Conservation (phyloP, 148 eudicot species). For the Rhododendron ovatum region DNA sequence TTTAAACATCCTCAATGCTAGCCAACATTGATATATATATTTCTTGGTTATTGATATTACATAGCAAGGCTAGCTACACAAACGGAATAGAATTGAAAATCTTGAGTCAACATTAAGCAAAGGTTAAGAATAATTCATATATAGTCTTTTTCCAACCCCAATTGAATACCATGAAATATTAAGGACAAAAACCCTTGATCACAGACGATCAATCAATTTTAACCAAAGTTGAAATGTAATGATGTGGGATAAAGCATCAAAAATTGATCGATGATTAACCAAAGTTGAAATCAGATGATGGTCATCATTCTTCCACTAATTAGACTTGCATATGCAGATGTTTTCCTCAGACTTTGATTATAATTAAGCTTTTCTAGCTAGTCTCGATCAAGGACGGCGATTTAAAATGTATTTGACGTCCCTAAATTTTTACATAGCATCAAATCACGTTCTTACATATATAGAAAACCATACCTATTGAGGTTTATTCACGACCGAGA, state of each 20-base stretch:
- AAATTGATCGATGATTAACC: neutral
- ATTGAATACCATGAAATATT: no score
- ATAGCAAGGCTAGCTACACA: neutral
- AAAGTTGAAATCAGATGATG: neutral
- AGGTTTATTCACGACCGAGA: neutral
- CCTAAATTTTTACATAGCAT: neutral
- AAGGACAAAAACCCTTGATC: no score
- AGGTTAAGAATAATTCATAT: neutral
- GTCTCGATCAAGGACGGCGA: neutral
- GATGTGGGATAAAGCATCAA: neutral
- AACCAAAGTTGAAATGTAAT: neutral
- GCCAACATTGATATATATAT: neutral
- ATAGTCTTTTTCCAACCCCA: neutral
- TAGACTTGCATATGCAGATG: neutral
- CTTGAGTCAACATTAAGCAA: neutral
- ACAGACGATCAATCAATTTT: no score
- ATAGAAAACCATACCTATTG: neutral
- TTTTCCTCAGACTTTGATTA: neutral
- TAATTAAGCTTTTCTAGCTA: neutral
- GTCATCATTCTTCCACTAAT: neutral
- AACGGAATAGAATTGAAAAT: neutral
- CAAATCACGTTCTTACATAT: neutral
- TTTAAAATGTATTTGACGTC: neutral
- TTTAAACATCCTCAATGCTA: neutral
- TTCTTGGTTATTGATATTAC: neutral